Base-by-base conservation (phyloP, 1,139 yeast genomes). In the Hansenula sp. region DNA sequence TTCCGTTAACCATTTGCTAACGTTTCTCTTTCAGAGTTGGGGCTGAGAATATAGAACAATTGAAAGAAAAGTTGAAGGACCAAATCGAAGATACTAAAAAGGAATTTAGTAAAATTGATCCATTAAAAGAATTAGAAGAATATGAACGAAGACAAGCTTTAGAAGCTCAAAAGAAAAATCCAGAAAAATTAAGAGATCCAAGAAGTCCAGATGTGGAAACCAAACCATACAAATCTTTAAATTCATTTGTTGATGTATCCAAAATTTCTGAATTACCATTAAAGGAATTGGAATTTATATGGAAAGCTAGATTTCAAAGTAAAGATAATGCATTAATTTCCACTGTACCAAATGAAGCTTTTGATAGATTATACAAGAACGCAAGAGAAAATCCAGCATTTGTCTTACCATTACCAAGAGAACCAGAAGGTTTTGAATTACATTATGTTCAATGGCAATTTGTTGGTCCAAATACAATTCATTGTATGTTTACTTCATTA, bases 381-480 rank as follows among this genome's bases (percentile, higher is more conserved):
- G 96, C 96, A 0, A 78, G 82, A 54, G 72, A 71, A 50, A 79
- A 83, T 59, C 96, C 96, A 14, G 73, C 79, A 36, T 84, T 85
- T 59, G 78, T 84, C 9, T 67, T 84, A 27, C 94, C 95, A 1
- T 62, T 84, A 38, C 89, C 85, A 12, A 74, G 75, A 50, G 71
- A 65, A 24, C 51, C 47, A 6, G 52, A 51, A 13, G 68, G 88
- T 63, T 48, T 82, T 52, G 98, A 92, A 61, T 74, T 92, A 69
- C 97, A 92, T 59, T 89, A 84, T 59, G 79, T 89, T 17, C 98
- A 94, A 64, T 94, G 98, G 98, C 73, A 81, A 17, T 87, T 89
- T 61, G 92, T 84, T 2, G 96, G 95, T 0, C 82, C 88, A 8
- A 57, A 79, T 32, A 90, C 97, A 6, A 71, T 88, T 3, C 96